Evolutionary conservation across 169 alveolate species (phyloP).

Genomic region (Plasmodium berghei): DNA sequence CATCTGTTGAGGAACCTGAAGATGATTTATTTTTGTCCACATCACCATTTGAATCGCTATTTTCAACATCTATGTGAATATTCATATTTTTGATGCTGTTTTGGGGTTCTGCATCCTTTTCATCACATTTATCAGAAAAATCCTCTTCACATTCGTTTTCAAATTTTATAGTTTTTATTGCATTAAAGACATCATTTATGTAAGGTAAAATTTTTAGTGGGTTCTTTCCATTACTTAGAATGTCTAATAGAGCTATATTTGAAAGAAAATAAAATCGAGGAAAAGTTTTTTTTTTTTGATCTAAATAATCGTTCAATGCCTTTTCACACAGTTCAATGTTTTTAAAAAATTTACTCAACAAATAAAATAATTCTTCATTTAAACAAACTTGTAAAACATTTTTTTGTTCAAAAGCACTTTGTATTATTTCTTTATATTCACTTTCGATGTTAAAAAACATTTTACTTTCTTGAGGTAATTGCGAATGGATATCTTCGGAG

Average conservation of each 20-base stretch:
- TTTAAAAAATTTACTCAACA: constrained; percentile 88
- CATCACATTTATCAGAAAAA: not conserved
- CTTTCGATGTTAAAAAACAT: constrained; percentile 93
- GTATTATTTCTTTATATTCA: constrained; percentile 95
- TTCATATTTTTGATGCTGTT: too few relatives aligned
- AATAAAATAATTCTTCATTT: constrained; percentile 93
- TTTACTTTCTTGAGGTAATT: constrained; percentile 96
- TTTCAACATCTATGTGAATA: not conserved
- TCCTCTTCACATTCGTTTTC: not conserved
- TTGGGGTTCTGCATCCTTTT: too few relatives aligned
- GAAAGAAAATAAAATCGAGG: constrained; percentile 98
- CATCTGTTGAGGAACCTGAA: too few relatives aligned
- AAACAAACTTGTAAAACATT: constrained; percentile 93
- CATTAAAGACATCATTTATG: constrained; percentile 56
- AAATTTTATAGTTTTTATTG: constrained; percentile 56
- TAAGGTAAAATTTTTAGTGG: constrained; percentile 87
- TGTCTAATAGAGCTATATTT: constrained; percentile 95
- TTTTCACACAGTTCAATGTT: constrained; percentile 95
- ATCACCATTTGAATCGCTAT: not conserved
- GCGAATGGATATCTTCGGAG: constrained; percentile 96
- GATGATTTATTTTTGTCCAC: too few relatives aligned
- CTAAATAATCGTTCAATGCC: constrained; percentile 95
- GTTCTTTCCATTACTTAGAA: constrained; percentile 95
- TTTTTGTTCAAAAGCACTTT: constrained; percentile 92
- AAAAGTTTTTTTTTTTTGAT: constrained; percentile 95